A percentile compares a stretch with the other conserved stretches of the same genome.
Conservation (phyloP, 768 basidiomycete species). For the Lentinula aciculospora region DNA sequence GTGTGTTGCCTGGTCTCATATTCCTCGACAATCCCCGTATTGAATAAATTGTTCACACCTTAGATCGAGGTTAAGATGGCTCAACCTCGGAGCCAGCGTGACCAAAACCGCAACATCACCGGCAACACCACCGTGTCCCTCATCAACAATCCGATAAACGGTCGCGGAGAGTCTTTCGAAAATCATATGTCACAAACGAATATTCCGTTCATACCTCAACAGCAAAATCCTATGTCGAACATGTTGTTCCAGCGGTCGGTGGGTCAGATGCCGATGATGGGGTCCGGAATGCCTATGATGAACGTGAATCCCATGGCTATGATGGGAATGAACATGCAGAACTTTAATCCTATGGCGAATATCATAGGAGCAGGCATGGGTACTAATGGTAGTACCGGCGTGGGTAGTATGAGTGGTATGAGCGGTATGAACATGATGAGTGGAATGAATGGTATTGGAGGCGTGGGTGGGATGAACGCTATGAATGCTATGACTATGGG, state of each 20-base stretch:
- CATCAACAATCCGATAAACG: constrained; percentile 11
- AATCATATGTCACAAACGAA: constrained; percentile 27
- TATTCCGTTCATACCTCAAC: constrained; percentile 27
- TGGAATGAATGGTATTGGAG: constrained; percentile 16
- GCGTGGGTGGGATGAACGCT: constrained; percentile 12
- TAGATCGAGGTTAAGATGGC: constrained; percentile 84
- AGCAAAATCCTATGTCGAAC: constrained; percentile 27
- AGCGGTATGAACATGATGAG: constrained; percentile 25
- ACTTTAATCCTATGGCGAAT: constrained; percentile 27
- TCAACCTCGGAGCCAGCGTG: constrained; percentile 63
- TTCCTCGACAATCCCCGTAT: no score
- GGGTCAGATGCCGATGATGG: constrained; percentile 40
- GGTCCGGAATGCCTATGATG: constrained; percentile 28
- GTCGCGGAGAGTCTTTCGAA: constrained; percentile 24
- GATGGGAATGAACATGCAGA: constrained; percentile 39
- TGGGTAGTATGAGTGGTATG: constrained; percentile 18
- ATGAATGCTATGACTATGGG: constrained; percentile 28
- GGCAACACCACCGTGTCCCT: constrained; percentile 16
- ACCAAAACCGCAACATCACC: constrained; percentile 36
- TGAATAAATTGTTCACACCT: background rate
- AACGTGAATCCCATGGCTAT: constrained; percentile 46
- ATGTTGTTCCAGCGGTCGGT: constrained; percentile 52
- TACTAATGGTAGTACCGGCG: constrained; percentile 7
- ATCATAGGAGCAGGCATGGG: constrained; percentile 18
- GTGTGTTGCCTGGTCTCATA: constrained; percentile 28